These are phyloP conservation scores for Cladosporium sp. DNA, from an alignment of 2,329 filamentous ascomycete genomes.

Conservation along the genomic window DNA sequence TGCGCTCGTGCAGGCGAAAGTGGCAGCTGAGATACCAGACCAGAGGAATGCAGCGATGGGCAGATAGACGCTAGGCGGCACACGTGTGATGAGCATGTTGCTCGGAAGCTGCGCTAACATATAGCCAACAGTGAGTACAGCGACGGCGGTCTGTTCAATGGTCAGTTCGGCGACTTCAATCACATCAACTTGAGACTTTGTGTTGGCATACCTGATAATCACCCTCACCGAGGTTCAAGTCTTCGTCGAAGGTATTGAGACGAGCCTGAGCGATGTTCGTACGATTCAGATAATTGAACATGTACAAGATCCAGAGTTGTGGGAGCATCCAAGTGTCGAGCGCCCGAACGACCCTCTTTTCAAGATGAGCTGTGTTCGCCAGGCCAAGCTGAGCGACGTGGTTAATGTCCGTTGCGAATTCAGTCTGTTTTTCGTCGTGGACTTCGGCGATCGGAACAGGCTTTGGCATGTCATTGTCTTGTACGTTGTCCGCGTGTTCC, in stretches of 20 bases:
- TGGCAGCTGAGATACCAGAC: slow-evolving; percentile 35
- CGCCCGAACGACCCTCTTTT: slow-evolving; percentile 55
- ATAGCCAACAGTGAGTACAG: slow-evolving; percentile 35
- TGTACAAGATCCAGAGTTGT: slow-evolving; percentile 36
- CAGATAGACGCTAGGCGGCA: slow-evolving; percentile 52
- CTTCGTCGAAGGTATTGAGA: slow-evolving; percentile 45
- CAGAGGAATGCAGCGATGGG: slow-evolving; percentile 43
- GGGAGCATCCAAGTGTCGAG: slow-evolving; percentile 65
- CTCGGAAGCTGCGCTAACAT: slow-evolving; percentile 40
- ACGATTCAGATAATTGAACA: slow-evolving; percentile 28
- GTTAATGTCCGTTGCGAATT: slow-evolving; percentile 7
- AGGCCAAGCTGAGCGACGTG: slow-evolving; percentile 8
- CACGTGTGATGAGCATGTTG: slow-evolving; percentile 46
- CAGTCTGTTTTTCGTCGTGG: neutral
- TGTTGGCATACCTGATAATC: slow-evolving; percentile 48
- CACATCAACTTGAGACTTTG: neutral
- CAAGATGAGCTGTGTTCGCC: neutral
- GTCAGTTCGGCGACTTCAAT: slow-evolving; percentile 27
- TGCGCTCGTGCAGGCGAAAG: slow-evolving; percentile 39
- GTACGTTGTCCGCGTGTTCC: neutral
- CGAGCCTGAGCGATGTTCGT: slow-evolving; percentile 6
- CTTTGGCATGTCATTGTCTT: neutral
- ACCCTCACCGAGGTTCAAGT: slow-evolving; percentile 52
- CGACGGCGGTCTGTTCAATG: slow-evolving; percentile 54
- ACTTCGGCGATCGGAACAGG: neutral